Evolutionary conservation across 768 basidiomycete species (phyloP), one percentile per base, ranked within the genome.

Genomic region (Vararia minispora): DNA sequence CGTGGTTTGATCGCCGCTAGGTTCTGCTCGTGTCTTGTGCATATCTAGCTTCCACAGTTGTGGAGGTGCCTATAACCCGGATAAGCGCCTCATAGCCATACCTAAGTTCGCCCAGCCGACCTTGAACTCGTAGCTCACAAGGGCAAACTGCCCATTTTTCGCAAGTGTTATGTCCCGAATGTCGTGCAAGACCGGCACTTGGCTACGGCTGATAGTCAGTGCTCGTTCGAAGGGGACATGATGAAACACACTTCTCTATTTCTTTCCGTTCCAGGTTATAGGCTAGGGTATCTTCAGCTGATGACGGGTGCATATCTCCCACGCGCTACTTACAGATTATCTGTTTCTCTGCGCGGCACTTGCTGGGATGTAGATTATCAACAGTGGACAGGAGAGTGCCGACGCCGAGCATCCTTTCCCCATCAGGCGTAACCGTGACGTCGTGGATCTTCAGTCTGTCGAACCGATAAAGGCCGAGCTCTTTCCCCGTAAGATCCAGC

Each of bases 111-210:
- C 16, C 4, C 5, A 9, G 29, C 59, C n/a, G 21, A 75, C 80
- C 66, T 77, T 76, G 49, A 79, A 72, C 52, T 84, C 80, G 50
- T 80, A 83, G 52, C 79, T 82, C 33, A 84, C 68, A 35, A 86
- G 55, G 14, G 76, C 82, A 6, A 76, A 62, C 5, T 72, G 60
- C 16, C 76, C 79, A 40, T 68, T 70, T 38, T 67, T 63, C 32
- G 77, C 71, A 21, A 83, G 54, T 0, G 77, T 79, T 27, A 85
- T 74, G 50, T 82, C 75, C 35, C 76, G 72, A 35, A 83, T 77
- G 42, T 83, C 77, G 48, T 82, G 76, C 2, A 84, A 60, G 4
- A 83, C 74, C 4, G 82, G 81, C 0, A 79, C 77, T 59, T 76
- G 74, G 52, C 82, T 84, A 42, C 13, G 18, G 5, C 9, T 23